Conservation (phyloP, 306 rosid genomes). For the Fragaria nilgerrensis region DNA sequence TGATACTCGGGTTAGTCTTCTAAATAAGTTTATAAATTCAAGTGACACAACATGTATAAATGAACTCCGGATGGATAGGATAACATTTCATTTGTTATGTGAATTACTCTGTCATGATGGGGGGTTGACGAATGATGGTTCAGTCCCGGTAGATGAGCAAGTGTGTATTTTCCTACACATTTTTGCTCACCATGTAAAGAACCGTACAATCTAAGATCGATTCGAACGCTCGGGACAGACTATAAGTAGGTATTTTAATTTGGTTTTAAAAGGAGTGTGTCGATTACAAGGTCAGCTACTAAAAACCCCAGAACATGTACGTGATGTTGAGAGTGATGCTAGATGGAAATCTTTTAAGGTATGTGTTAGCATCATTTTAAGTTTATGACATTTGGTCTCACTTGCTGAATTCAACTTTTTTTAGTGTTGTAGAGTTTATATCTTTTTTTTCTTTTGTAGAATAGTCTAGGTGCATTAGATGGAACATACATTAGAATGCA, state of each 20-base stretch:
- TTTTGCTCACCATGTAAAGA: conserved; percentile 10
- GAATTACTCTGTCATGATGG: neutral
- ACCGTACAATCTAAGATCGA: neutral
- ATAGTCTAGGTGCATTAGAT: conserved; percentile 1
- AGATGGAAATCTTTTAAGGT: conserved; percentile 2
- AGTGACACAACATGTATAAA: neutral
- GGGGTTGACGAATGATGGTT: neutral
- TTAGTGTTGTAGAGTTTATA: neutral
- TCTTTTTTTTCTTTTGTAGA: neutral
- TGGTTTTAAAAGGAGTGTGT: neutral
- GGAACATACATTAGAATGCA: neutral
- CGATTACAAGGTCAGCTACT: neutral
- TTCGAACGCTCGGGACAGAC: neutral
- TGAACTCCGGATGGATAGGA: neutral
- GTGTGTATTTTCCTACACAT: neutral
- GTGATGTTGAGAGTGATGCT: neutral
- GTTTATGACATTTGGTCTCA: too few relatives aligned
- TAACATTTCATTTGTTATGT: neutral
- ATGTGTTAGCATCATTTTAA: neutral
- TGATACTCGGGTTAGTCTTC: neutral
- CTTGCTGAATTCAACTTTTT: neutral
- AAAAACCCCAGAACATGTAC: neutral
- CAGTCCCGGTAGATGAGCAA: neutral
- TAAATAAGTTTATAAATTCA: neutral
- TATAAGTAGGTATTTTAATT: neutral